phyloP scores from a whole-genome alignment of 257 asterid genomes.

The Solanum microdontum region DNA sequence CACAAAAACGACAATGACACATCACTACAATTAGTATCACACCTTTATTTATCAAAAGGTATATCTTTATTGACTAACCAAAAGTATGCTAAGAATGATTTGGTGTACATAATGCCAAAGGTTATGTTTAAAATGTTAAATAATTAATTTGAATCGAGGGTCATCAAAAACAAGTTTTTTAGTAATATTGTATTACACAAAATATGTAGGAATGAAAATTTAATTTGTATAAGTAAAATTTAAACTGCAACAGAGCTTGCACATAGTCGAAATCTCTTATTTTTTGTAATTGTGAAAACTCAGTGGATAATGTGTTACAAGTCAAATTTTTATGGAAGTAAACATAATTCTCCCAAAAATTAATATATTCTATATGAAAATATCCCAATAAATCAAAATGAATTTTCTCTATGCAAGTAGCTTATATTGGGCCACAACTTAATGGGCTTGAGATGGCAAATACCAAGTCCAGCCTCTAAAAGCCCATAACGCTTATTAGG shows the following conservation, averaged over 20 bases:
- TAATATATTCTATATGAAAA: neutral
- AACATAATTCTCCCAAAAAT: neutral
- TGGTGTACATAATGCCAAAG: neutral
- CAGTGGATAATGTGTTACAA: neutral
- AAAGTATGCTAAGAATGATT: neutral
- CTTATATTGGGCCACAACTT: neutral
- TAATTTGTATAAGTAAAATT: too few relatives aligned
- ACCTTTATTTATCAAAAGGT: neutral
- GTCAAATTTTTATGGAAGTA: neutral
- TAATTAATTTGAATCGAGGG: too few relatives aligned
- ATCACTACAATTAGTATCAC: neutral
- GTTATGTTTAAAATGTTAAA: neutral
- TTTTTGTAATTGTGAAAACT: neutral
- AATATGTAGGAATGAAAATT: too few relatives aligned
- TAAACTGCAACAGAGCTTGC: too few relatives aligned
- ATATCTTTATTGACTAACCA: neutral
- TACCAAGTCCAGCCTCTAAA: neutral
- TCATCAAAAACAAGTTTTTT: neutral
- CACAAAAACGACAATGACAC: neutral
- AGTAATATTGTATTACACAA: too few relatives aligned
- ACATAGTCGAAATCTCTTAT: too few relatives aligned
- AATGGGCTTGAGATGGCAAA: neutral
- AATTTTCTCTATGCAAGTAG: neutral
- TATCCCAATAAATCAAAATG: neutral
- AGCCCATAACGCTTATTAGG: neutral